Conservation (phyloP, 371 early-diverging fungal genomes). For the Mortierella sp. region DNA sequence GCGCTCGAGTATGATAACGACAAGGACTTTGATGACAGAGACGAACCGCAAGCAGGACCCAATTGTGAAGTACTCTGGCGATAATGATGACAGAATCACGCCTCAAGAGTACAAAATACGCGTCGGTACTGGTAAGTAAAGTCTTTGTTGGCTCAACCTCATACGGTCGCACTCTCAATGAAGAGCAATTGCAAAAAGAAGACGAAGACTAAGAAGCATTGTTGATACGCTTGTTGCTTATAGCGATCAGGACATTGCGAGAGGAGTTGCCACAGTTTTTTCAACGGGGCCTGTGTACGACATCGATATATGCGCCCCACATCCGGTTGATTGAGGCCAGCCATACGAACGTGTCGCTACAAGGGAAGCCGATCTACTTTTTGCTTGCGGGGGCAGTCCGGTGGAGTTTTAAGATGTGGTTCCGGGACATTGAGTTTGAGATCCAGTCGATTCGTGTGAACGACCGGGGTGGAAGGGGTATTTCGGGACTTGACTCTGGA, state of each 20-base stretch:
- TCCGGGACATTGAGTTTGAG: slow-evolving; percentile 53
- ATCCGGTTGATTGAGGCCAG: slow-evolving; percentile 49
- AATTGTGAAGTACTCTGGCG: slow-evolving; percentile 18
- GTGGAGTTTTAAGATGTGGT: slow-evolving; percentile 59
- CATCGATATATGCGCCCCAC: slow-evolving; percentile 45
- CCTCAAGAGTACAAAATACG: slow-evolving; percentile 48
- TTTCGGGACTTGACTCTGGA: slow-evolving; percentile 39
- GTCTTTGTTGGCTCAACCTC: not conserved
- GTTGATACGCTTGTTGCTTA: not conserved
- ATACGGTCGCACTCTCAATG: not conserved
- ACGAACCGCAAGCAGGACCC: slow-evolving; percentile 16
- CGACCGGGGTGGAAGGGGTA: slow-evolving; percentile 42
- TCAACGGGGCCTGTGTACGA: slow-evolving; percentile 35
- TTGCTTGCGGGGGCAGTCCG: slow-evolving; percentile 53
- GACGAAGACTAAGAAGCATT: not conserved
- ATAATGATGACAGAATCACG: slow-evolving; percentile 12
- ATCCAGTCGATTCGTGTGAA: slow-evolving; percentile 55
- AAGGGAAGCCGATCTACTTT: slow-evolving; percentile 48
- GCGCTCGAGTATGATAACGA: not conserved
- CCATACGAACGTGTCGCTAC: slow-evolving; percentile 51
- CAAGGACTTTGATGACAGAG: slow-evolving; percentile 23
- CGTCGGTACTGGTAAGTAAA: slow-evolving; percentile 36
- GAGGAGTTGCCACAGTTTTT: slow-evolving; percentile 53
- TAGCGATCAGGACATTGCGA: slow-evolving; percentile 47
- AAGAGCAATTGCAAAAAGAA: too few species aligned